A percentile compares a stretch with the other conserved stretches of the same genome.
Conservation (phyloP, 2,329 filamentous ascomycete species). For the Phoma herbarum region DNA sequence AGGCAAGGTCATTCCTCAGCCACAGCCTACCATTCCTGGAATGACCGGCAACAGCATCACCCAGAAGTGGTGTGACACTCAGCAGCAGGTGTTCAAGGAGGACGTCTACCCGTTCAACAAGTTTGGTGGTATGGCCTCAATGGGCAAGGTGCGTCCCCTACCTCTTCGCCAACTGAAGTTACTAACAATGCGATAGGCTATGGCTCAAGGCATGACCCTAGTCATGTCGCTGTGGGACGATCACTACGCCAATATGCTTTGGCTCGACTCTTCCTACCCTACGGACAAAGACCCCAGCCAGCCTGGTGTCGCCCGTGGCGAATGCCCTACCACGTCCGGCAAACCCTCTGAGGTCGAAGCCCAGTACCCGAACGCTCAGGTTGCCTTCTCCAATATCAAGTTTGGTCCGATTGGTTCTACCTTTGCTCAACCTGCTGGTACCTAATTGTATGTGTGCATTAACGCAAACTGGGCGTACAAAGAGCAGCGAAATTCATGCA, state of each 20-base stretch:
- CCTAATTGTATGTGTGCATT: not conserved
- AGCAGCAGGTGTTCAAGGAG: conserved; percentile 41
- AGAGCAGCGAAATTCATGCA: not conserved
- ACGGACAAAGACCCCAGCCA: conserved; percentile 44
- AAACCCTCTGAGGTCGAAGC: conserved; percentile 42
- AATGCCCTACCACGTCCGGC: conserved; percentile 37
- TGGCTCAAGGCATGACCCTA: conserved; percentile 67
- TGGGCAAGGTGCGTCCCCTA: conserved; percentile 64
- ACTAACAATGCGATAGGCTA: conserved; percentile 61
- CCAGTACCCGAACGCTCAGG: conserved; percentile 31
- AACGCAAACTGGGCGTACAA: not conserved
- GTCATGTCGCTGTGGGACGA: conserved; percentile 72
- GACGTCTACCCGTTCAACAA: conserved; percentile 59
- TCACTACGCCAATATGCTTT: conserved; percentile 73
- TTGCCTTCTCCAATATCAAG: conserved; percentile 43
- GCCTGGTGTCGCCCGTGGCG: conserved; percentile 46
- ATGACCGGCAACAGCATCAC: conserved; percentile 51
- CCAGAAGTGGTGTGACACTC: conserved; percentile 42
- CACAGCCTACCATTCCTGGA: conserved; percentile 53
- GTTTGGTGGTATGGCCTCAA: conserved; percentile 64
- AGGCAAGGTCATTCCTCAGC: conserved; percentile 58
- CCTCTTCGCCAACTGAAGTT: not conserved
- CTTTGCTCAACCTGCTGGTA: conserved; percentile 37
- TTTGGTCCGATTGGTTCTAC: conserved; percentile 44
- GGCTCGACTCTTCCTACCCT: conserved; percentile 67